Percentiles rank a stretch among this genome's conserved stretches.
Evolutionary conservation across 805 yeast species (phyloP).

Genomic region (Myxozyma kluyveri): DNA sequence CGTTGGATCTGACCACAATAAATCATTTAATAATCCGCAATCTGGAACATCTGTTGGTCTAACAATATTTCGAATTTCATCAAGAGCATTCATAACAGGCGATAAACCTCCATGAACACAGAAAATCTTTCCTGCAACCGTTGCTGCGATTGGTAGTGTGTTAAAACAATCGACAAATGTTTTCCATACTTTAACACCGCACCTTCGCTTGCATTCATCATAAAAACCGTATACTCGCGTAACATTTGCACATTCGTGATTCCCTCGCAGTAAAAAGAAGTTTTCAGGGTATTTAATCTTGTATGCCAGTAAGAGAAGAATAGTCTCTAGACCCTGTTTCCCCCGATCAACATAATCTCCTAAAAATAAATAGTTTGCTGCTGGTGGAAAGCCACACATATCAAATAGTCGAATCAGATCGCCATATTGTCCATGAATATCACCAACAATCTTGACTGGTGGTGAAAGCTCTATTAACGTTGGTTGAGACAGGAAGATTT

Average conservation of each 20-base stretch:
- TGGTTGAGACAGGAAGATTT: conserved; percentile 86
- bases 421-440: conserved; percentile 94
- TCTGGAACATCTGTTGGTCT: conserved; percentile 87
- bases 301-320: conserved; percentile 79
- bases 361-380: conserved; percentile 82
- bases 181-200: conserved; percentile 92
- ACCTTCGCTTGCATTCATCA: conserved; percentile 94
- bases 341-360: conserved; percentile 99
- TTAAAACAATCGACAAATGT: conserved; percentile 91
- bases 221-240: conserved; percentile 96
- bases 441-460: conserved; percentile 86
- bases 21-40: conserved; percentile 71
- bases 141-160: conserved; percentile 91
- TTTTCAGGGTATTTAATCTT: conserved; percentile 96
- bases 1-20: conserved; percentile 83
- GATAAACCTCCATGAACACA: conserved; percentile 85
- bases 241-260: conserved; percentile 96
- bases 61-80: conserved; percentile 70
- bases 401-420: conserved; percentile 89
- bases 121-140: conserved; percentile 91
- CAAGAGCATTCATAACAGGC: conserved; percentile 69
- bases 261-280: conserved; percentile 87
- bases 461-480: conserved; percentile 81
- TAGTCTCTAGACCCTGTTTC: conserved; percentile 91
- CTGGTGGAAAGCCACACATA: conserved; percentile 96